A percentile compares a stretch with the other conserved stretches of the same genome.
These are phyloP conservation scores for Vanderwaltozyma verrucispora DNA, from an alignment of 805 yeast genomes.

Conservation along the genomic window DNA sequence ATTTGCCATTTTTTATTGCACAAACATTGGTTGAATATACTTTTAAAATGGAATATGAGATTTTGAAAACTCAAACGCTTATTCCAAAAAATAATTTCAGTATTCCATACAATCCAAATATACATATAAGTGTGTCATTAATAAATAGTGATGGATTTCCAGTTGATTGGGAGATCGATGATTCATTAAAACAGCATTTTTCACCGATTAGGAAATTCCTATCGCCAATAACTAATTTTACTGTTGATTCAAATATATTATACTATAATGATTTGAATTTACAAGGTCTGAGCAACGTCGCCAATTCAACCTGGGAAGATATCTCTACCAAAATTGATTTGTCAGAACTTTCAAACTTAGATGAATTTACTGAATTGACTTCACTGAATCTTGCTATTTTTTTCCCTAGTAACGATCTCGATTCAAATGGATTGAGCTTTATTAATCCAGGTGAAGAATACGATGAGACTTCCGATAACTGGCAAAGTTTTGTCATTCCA, in stretches of 20 bases:
- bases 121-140: conserved; percentile 68
- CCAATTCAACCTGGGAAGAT: conserved; percentile 37
- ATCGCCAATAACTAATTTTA: conserved; percentile 51
- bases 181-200: conserved; percentile 40
- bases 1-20: conserved; percentile 51
- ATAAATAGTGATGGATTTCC: conserved; percentile 60
- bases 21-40: conserved; percentile 40
- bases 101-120: conserved; percentile 40
- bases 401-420: conserved; percentile 21
- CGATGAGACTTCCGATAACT: conserved; percentile 3
- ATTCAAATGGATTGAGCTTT: conserved; percentile 34
- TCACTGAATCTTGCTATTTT: conserved; percentile 56
- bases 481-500: conserved; percentile 53
- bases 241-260: conserved; percentile 70
- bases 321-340: conserved; percentile 71
- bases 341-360: conserved; percentile 54
- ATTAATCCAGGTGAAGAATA: conserved; percentile 5
- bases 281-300: conserved; percentile 18
- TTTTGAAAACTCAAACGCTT: conserved; percentile 14
- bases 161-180: conserved; percentile 63
- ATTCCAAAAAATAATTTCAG: conserved; percentile 18
- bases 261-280: conserved; percentile 38
- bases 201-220: conserved; percentile 46
- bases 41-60: conserved; percentile 33
- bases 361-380: conserved; percentile 49